These are phyloP conservation scores for Xylaria sp. DNA, from an alignment of 2,329 filamentous ascomycete genomes.

Conservation along the genomic window DNA sequence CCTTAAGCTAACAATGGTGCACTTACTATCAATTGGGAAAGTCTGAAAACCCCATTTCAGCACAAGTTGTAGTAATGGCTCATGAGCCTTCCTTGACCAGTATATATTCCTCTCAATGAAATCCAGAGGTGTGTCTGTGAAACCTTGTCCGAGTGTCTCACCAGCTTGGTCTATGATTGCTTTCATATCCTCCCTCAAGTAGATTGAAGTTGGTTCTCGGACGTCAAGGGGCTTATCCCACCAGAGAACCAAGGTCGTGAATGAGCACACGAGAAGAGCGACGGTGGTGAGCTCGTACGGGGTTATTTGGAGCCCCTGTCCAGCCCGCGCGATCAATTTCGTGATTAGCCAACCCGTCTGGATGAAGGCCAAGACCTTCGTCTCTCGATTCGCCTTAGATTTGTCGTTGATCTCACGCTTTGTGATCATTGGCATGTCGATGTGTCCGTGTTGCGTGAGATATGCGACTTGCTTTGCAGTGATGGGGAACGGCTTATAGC, in stretches of 20 bases:
- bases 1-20: not conserved
- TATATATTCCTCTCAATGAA: constrained; percentile 32
- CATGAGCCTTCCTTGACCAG: constrained; percentile 30
- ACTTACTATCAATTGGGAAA: constrained; percentile 2
- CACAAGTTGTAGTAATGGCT: constrained; percentile 11
- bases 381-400: constrained; percentile 23
- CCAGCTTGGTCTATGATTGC: constrained; percentile 14
- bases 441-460: constrained; percentile 17
- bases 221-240: constrained; percentile 32
- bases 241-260: constrained; percentile 28
- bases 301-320: constrained; percentile 21
- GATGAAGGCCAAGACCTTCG: constrained; percentile 22
- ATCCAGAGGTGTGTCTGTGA: constrained; percentile 30
- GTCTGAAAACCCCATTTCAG: constrained; percentile 14
- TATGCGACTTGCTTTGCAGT: constrained; percentile 27
- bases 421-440: constrained; percentile 26
- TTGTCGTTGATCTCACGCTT: constrained; percentile 30
- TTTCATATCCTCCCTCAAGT: constrained; percentile 4
- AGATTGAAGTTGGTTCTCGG: constrained; percentile 12
- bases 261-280: constrained; percentile 19
- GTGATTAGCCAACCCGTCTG: constrained; percentile 27
- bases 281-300: constrained; percentile 29
- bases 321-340: constrained; percentile 22
- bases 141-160: not conserved
- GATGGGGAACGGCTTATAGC: constrained; percentile 22